Evolutionary conservation across 345 rosid genomes (phyloP), one percentile per base, ranked within the genome.

Genomic region (Salix arbutifolia): DNA sequence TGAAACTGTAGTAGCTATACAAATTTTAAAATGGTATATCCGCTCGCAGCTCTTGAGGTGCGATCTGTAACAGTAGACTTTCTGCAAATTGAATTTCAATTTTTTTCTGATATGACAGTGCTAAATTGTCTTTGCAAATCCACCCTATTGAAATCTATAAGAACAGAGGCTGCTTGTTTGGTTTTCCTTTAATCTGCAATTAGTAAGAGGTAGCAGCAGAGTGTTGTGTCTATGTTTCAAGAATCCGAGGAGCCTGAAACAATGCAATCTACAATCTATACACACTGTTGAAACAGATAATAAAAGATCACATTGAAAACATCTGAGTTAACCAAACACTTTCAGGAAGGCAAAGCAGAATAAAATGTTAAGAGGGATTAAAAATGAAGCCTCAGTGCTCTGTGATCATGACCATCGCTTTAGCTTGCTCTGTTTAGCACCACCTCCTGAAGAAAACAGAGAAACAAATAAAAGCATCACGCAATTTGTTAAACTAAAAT

Each of bases 341-440:
- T 31, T 31, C 33, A 31, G 33, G 33, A 31, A 31, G 33, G 33
- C 33, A 31, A 31, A 31, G 33, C 33, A 31, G 33, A 31, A 31
- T 31, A 31, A 31, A 3, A 31, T 31, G 33, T 0, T 31, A 31
- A 31, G 33, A 31, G 4, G 33, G 33, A 31, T 0, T 3, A 31
- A 31, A 31, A 31, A 31, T 31, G 33, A 31, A 31, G 4, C 33
- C 33, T 31, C 33, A 31, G 33, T 31, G 33, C 33, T 31, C 3
- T 31, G 33, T 0, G 33, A 31, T 31, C 33, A 31, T 31, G 33
- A 3, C 33, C 33, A 31, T 31, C 33, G 84, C 83, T 88, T 91
- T 67, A 81, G 44, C 70, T 83, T 91, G 42, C 74, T 80, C 86
- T 77, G 84, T 44, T 79, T 81, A 67, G 65, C 70, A 40, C 69